Conservation (phyloP, 352 stramenopile genomes). For the Vaucheria bursata region DNA sequence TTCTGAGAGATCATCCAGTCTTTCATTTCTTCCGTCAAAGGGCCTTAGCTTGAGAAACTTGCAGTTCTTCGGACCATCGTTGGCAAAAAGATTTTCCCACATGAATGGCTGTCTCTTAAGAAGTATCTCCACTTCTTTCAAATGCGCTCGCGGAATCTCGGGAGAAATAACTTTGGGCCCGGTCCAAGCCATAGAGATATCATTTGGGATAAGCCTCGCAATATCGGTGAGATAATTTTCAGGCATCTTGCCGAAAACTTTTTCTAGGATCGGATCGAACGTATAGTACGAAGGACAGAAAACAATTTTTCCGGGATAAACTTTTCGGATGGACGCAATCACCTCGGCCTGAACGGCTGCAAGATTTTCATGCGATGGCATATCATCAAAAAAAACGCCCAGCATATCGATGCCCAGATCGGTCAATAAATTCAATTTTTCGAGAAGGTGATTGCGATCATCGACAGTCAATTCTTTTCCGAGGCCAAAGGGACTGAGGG, state of each 20-base stretch:
- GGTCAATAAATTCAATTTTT: neutral
- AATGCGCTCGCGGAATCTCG: neutral
- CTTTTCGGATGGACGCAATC: neutral
- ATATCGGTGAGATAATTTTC: neutral
- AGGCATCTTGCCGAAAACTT: neutral
- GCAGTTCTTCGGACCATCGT: constrained; percentile 1
- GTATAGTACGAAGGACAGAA: neutral
- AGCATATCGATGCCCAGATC: neutral
- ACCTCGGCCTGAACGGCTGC: neutral
- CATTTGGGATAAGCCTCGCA: neutral
- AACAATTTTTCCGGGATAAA: neutral
- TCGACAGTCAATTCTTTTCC: neutral
- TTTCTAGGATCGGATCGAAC: neutral
- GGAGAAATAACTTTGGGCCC: constrained; percentile 2
- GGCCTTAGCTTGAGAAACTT: neutral
- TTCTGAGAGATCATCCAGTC: neutral
- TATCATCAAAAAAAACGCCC: neutral
- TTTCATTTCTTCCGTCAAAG: neutral
- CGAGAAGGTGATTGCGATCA: neutral
- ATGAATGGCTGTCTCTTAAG: neutral
- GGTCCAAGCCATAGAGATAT: neutral
- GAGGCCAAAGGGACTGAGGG: neutral
- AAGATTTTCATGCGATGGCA: neutral
- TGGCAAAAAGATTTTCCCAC: constrained; percentile 3
- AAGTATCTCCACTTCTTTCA: neutral